Evolutionary conservation across 257 asterid species (phyloP).

Genomic region (Henckelia pumila): DNA sequence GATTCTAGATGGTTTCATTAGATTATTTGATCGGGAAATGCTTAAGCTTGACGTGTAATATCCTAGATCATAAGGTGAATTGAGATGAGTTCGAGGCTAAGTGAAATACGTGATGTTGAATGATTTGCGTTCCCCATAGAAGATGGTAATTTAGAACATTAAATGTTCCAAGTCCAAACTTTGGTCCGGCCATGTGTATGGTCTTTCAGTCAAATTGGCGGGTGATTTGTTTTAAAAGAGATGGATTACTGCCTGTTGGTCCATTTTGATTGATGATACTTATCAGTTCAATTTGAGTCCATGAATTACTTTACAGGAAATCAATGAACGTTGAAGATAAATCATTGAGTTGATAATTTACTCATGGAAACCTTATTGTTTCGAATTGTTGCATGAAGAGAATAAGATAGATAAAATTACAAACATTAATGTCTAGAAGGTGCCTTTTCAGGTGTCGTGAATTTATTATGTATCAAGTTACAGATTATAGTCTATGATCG

Average conservation of each 20-base stretch:
- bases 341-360: not conserved
- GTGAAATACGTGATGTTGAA: not conserved
- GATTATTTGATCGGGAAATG: not conserved
- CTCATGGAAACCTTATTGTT: not conserved
- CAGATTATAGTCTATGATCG: too few relatives aligned
- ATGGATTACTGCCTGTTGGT: not conserved
- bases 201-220: not conserved
- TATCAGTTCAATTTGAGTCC: not conserved
- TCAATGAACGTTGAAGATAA: not conserved
- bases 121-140: not conserved
- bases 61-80: not conserved
- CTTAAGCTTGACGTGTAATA: not conserved
- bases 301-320: too few relatives aligned
- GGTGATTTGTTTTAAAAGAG: not conserved
- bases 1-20: not conserved
- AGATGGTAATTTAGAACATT: not conserved
- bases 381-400: not conserved
- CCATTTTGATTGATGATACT: not conserved
- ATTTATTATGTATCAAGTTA: not conserved
- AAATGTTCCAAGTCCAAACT: too few relatives aligned
- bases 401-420: not conserved
- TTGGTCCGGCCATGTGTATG: not conserved
- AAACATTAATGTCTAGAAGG: not conserved
- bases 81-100: not conserved
- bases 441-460: not conserved